These are phyloP conservation scores for Beauveria australis DNA, from an alignment of 2,329 filamentous ascomycete species.

Conservation along the genomic window DNA sequence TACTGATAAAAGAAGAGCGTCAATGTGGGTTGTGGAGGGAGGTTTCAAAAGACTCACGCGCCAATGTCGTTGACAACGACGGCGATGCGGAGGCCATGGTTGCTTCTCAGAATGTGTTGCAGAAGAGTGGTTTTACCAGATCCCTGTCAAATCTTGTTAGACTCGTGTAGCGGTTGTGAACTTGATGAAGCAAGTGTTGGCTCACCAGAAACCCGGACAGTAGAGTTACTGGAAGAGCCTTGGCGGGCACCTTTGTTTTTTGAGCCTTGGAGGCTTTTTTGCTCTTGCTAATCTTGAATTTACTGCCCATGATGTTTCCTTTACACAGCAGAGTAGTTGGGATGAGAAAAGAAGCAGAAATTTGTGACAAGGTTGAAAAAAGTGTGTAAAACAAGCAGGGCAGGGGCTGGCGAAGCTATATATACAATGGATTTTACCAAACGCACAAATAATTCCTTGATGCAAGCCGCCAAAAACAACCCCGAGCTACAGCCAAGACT, in stretches of 20 bases:
- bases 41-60: constrained; percentile 29
- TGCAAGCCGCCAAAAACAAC: background rate
- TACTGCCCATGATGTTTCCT: background rate
- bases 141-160: constrained; percentile 34
- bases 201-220: constrained; percentile 51
- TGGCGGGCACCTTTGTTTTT: constrained; percentile 12
- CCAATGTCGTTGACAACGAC: constrained; percentile 69
- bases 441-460: constrained; percentile 1
- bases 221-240: constrained; percentile 47
- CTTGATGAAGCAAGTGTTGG: background rate
- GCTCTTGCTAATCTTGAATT: constrained; percentile 8
- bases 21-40: background rate
- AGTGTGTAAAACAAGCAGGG: background rate
- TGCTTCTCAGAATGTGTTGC: constrained; percentile 57
- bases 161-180: background rate
- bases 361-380: background rate
- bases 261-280: constrained; percentile 9
- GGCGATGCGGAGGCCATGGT: constrained; percentile 61
- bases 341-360: background rate
- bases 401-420: background rate
- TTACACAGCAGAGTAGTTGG: fast-evolving
- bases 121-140: constrained; percentile 65
- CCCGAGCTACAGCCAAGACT: background rate
- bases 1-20: constrained; percentile 22
- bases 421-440: constrained; percentile 3